Conservation (phyloP, 2,329 filamentous ascomycete genomes). For the Apiospora aurea region DNA sequence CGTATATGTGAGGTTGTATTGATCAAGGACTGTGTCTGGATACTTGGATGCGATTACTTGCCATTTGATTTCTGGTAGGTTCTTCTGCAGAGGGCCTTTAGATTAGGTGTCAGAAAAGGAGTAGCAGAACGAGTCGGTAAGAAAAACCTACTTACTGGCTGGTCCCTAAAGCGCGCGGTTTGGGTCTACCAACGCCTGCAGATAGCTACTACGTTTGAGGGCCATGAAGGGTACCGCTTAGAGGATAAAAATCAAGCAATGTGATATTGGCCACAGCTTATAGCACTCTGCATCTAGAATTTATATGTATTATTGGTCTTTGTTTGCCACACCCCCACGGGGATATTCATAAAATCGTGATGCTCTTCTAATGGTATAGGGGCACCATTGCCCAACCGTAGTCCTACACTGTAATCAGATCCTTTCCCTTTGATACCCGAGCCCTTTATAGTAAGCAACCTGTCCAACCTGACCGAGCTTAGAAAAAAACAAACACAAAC, state of each 20-base stretch:
- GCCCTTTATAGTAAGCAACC: not conserved
- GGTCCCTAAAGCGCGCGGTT: not conserved
- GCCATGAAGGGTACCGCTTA: not conserved
- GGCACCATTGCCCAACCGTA: not conserved
- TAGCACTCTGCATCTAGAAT: not conserved
- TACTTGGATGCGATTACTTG: not conserved
- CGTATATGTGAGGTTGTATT: not conserved
- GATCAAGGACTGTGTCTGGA: not conserved
- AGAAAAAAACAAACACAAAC: too few relatives aligned
- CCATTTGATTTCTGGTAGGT: not conserved
- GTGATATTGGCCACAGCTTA: not conserved
- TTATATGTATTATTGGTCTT: not conserved
- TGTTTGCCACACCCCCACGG: not conserved
- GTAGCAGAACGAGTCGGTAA: not conserved
- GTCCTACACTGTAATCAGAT: not conserved
- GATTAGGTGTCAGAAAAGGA: not conserved
- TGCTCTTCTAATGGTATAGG: slow-evolving; percentile 8
- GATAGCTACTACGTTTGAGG: not conserved
- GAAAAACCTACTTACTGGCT: not conserved
- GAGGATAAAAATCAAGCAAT: not conserved
- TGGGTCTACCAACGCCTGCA: not conserved
- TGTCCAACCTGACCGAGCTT: not conserved
- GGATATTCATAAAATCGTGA: slow-evolving; percentile 10
- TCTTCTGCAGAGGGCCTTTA: too few relatives aligned
- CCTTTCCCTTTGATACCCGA: not conserved